Conservation (phyloP, 1,284 basidiomycete genomes). For the Cutaneotrichosporon mucoides region DNA sequence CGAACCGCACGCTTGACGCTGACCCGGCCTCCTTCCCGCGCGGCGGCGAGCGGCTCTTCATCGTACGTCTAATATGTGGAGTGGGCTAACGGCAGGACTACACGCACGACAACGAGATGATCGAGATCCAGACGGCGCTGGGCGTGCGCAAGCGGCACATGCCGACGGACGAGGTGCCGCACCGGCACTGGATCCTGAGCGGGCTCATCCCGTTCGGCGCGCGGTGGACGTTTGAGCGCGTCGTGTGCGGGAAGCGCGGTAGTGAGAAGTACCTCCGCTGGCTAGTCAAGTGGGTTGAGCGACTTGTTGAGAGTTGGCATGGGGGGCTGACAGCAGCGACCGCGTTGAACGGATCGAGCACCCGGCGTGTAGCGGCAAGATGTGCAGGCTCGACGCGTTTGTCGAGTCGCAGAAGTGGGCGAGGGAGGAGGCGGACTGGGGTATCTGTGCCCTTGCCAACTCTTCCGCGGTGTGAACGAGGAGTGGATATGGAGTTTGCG, state of each 20-base stretch:
- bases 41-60: slow-evolving; percentile 39
- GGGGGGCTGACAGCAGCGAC: slow-evolving; percentile 23
- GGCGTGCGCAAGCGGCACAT: slow-evolving; percentile 56
- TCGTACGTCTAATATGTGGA: slow-evolving; percentile 26
- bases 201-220: slow-evolving; percentile 42
- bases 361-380: slow-evolving; percentile 58
- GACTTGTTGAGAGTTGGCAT: too few species aligned
- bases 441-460: not conserved
- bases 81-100: slow-evolving; percentile 55
- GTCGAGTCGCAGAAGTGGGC: slow-evolving; percentile 67
- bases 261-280: slow-evolving; percentile 36
- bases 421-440: slow-evolving; percentile 57
- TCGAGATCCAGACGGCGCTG: slow-evolving; percentile 68
- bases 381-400: slow-evolving; percentile 65
- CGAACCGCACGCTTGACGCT: slow-evolving; percentile 69
- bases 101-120: slow-evolving; percentile 75
- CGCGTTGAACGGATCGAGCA: slow-evolving; percentile 27
- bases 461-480: too few species aligned
- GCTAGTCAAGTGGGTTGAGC: slow-evolving; percentile 34
- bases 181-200: not conserved
- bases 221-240: slow-evolving; percentile 37
- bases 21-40: slow-evolving; percentile 65
- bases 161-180: not conserved
- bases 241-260: slow-evolving; percentile 33
- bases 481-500: too few species aligned